Evolutionary conservation across 306 rosid genomes (phyloP).

Genomic region (Prunus kanzakura): DNA sequence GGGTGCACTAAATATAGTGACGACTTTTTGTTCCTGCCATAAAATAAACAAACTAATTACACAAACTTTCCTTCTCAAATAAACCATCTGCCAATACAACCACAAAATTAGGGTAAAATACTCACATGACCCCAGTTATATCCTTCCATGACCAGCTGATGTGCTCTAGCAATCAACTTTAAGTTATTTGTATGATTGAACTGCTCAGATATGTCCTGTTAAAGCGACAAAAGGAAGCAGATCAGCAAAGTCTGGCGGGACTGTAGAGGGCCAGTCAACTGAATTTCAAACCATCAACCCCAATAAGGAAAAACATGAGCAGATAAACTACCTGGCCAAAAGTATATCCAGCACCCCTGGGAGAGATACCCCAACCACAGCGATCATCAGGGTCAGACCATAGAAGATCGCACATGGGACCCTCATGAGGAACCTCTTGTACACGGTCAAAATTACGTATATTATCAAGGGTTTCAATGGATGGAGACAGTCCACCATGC

Average conservation of each 20-base stretch:
- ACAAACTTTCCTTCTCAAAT: background rate
- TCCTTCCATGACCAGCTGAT: conserved; percentile 99
- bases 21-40: conserved; percentile 88
- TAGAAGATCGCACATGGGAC: conserved; percentile 95
- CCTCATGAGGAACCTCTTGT: conserved; percentile 98
- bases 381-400: conserved; percentile 99
- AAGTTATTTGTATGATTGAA: conserved; percentile 88
- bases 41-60: conserved; percentile 10
- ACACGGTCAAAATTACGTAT: conserved; percentile 94
- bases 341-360: conserved; percentile 94
- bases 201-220: conserved; percentile 91
- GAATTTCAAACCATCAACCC: background rate
- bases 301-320: background rate
- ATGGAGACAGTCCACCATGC: conserved; percentile 94
- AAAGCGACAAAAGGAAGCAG: conserved; percentile 15
- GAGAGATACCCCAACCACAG: conserved; percentile 98
- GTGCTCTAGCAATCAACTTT: conserved; percentile 96
- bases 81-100: conserved; percentile 3
- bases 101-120: conserved; percentile 7
- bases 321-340: conserved; percentile 72
- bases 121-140: conserved; percentile 93
- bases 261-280: background rate
- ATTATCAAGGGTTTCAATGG: conserved; percentile 89
- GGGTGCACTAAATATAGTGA: conserved; percentile 92
- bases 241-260: background rate